Conservation (phyloP, 257 asterid genomes). For the Fraxinus americana region DNA sequence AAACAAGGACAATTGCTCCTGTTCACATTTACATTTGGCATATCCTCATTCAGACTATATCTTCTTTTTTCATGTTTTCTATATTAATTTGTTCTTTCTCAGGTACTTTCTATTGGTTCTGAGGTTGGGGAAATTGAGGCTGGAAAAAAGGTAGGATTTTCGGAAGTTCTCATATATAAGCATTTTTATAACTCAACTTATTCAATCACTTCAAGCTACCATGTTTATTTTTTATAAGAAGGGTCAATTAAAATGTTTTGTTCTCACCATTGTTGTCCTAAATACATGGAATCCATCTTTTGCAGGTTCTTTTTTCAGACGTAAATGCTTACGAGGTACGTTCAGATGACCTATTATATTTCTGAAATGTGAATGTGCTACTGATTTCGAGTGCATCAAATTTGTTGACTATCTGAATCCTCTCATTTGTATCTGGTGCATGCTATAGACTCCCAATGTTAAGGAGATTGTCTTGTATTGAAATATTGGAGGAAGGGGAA, state of each 20-base stretch:
- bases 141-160: conserved; percentile 69
- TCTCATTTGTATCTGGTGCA: background rate
- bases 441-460: background rate
- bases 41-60: background rate
- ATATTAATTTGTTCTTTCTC: background rate
- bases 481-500: background rate
- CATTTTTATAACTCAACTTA: background rate
- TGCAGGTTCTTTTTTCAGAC: conserved; percentile 93
- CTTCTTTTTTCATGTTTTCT: background rate
- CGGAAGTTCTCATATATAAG: background rate
- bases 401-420: background rate
- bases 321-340: conserved; percentile 79
- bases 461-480: background rate
- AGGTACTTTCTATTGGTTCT: conserved; percentile 80
- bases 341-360: background rate
- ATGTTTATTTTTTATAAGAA: background rate
- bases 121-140: conserved; percentile 64
- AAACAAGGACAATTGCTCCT: background rate
- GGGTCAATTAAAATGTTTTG: background rate
- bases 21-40: background rate
- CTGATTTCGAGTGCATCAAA: background rate
- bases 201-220: background rate
- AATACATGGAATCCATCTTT: conserved; percentile 22
- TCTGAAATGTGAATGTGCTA: background rate
- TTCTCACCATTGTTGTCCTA: background rate